Evolutionary conservation across 805 yeast species (phyloP), one percentile per base, ranked within the genome.

Genomic region (Tetrapisispora arboricola): DNA sequence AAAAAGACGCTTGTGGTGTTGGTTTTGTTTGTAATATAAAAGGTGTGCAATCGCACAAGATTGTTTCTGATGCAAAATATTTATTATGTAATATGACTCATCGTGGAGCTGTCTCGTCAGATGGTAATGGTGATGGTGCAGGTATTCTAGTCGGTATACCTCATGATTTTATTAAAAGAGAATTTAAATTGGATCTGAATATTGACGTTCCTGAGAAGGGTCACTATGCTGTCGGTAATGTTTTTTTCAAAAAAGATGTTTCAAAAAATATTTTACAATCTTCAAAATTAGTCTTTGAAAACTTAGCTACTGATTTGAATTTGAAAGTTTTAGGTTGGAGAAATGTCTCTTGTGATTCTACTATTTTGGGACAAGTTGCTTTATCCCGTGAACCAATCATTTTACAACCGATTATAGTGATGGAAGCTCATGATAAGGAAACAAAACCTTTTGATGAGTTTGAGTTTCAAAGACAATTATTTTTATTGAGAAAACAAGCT

Each of bases 61-160:
- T 90, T 53, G 87, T 90, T 45, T 78, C 94, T 32, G 97, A 92
- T 67, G 95, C 95, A 32, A 71, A 78, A 51, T 77, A 75, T 58
- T 68, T 90, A 55, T 76, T 90, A 41, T 88, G 97, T 69, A 90
- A 92, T 67, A 92, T 90, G 98, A 84, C 96, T 46, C 98, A 90
- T 65, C 78, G 98, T 68, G 98, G 98, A 60, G 97, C 97, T 31
- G 96, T 88, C 45, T 94, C 95, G 44, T 72, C 86, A 1, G 95
- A 88, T 58, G 94, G 96, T 18, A 96, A 90, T 61, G 98, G 98
- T 65, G 98, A 90, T 61, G 98, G 98, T 65, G 98, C 98, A 21
- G 98, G 98, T 63, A 86, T 90, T 46, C 77, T 90, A 76, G 76
- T 92, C 38, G 82, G 95, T 24, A 78, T 90, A 47, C 96, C 96